Conservation (phyloP, 371 early-diverging fungal species). For the Caulochytrium protostelioides region DNA sequence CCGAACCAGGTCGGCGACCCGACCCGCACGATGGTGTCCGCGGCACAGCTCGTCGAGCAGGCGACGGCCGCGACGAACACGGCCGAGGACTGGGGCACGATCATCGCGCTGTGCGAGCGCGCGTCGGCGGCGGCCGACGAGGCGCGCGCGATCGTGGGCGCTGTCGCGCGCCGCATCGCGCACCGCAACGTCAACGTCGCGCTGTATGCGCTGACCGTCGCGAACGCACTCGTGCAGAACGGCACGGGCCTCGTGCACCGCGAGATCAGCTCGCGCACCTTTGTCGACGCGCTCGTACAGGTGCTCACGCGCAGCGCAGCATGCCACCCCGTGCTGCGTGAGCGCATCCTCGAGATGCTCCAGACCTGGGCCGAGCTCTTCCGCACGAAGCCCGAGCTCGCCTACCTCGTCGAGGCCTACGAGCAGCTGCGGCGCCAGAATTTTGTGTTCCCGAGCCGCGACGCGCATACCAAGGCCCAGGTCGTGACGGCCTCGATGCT, state of each 20-base stretch:
- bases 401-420: slow-evolving; percentile 65
- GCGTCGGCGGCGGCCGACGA: too few species aligned
- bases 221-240: slow-evolving; percentile 76
- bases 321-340: slow-evolving; percentile 46
- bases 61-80: slow-evolving; percentile 82
- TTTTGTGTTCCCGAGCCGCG: slow-evolving; percentile 16
- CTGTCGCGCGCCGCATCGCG: slow-evolving; percentile 45
- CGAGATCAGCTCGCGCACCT: slow-evolving; percentile 67
- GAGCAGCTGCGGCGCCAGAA: slow-evolving; percentile 36
- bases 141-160: too few species aligned
- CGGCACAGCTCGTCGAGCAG: too few species aligned
- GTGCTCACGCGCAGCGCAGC: slow-evolving; percentile 46
- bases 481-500: slow-evolving; percentile 33
- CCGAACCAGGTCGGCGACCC: too few species aligned
- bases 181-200: slow-evolving; percentile 62
- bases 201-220: slow-evolving; percentile 17
- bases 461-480: slow-evolving; percentile 39
- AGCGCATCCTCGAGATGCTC: slow-evolving; percentile 57
- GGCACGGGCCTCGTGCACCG: slow-evolving; percentile 53
- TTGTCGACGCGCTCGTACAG: slow-evolving; percentile 56
- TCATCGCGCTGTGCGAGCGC: slow-evolving; percentile 68
- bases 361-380: slow-evolving; percentile 78
- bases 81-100: slow-evolving; percentile 78
- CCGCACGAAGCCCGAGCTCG: slow-evolving; percentile 38
- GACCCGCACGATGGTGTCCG: too few species aligned